These are phyloP conservation scores for Auriculariales sp. DNA, from an alignment of 768 basidiomycete genomes.

Conservation along the genomic window DNA sequence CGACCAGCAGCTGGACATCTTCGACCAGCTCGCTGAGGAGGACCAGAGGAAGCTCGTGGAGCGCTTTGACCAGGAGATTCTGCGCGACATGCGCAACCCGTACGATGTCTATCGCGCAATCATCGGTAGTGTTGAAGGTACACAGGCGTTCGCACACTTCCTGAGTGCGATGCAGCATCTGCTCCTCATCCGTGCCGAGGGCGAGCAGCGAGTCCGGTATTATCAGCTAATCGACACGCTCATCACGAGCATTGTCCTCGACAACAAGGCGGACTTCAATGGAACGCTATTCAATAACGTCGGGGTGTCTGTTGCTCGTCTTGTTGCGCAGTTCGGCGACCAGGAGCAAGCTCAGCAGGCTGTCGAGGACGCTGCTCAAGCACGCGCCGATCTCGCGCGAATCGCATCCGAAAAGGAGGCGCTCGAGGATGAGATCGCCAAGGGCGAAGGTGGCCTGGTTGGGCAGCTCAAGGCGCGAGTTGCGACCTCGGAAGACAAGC, in stretches of 20 bases:
- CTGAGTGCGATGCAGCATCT: slow-evolving; percentile 91
- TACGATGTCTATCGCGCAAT: slow-evolving; percentile 82
- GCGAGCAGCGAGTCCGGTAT: slow-evolving; percentile 68
- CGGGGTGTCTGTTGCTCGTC: slow-evolving; percentile 76
- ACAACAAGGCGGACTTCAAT: slow-evolving; percentile 54
- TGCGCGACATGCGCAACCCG: slow-evolving; percentile 64
- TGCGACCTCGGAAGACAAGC: slow-evolving; percentile 56
- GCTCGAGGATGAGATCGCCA: slow-evolving; percentile 67
- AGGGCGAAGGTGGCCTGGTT: slow-evolving; percentile 72
- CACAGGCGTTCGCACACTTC: slow-evolving; percentile 71
- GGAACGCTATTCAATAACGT: slow-evolving; percentile 72
- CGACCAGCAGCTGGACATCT: slow-evolving; percentile 47
- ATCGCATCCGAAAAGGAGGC: slow-evolving; percentile 70
- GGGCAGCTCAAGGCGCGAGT: slow-evolving; percentile 66
- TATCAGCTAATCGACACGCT: slow-evolving; percentile 85
- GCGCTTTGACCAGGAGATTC: slow-evolving; percentile 58
- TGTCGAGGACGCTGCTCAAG: slow-evolving; percentile 60
- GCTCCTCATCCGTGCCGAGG: slow-evolving; percentile 80
- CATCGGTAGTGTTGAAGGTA: slow-evolving; percentile 57
- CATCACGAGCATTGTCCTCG: slow-evolving; percentile 82
- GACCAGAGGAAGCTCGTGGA: slow-evolving; percentile 64
- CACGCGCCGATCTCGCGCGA: slow-evolving; percentile 45
- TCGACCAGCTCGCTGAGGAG: slow-evolving; percentile 49
- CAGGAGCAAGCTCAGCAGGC: slow-evolving; percentile 69
- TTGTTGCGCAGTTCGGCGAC: slow-evolving; percentile 84